Conservation (phyloP, 1,284 basidiomycete genomes). For the Microbotryum saponariae region DNA sequence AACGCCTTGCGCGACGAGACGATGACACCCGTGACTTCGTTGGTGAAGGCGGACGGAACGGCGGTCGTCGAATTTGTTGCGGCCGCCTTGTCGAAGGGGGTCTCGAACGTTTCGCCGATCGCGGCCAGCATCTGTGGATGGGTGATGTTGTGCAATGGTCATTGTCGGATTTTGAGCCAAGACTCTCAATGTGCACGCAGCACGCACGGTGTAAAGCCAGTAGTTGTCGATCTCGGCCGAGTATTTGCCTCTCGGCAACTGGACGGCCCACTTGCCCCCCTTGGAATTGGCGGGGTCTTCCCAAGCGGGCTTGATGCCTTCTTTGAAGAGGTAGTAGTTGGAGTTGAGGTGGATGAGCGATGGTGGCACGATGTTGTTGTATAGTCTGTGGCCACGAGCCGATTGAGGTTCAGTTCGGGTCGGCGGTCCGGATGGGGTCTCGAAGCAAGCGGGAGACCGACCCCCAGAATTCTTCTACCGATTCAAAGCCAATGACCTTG, state of each 20-base stretch:
- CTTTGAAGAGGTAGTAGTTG: slow-evolving; percentile 99
- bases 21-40: slow-evolving; percentile 77
- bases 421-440: background rate
- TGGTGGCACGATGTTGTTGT: slow-evolving; percentile 98
- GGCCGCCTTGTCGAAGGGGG: slow-evolving; percentile 46
- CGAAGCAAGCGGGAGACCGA: slow-evolving; percentile 42
- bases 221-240: slow-evolving; percentile 74
- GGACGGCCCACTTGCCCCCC: slow-evolving; percentile 97
- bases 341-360: slow-evolving; percentile 87
- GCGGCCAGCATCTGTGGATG: slow-evolving; percentile 78
- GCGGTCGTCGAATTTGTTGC: slow-evolving; percentile 43
- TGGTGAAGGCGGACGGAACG: slow-evolving; percentile 53
- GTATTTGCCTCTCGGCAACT: slow-evolving; percentile 93
- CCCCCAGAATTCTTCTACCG: slow-evolving; percentile 98
- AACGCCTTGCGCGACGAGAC: slow-evolving; percentile 89
- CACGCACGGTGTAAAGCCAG: slow-evolving; percentile 90
- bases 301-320: slow-evolving; percentile 92
- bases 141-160: background rate
- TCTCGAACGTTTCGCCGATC: slow-evolving; percentile 93
- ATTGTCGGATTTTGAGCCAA: background rate
- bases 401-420: background rate
- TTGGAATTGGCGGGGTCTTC: slow-evolving; percentile 92
- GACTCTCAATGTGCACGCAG: slow-evolving; percentile 3
- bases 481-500: slow-evolving; percentile 83
- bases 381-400: slow-evolving; percentile 52